These are phyloP conservation scores for Mortierella claussenii DNA, from an alignment of 192 early-diverging fungal genomes.

Conservation along the genomic window DNA sequence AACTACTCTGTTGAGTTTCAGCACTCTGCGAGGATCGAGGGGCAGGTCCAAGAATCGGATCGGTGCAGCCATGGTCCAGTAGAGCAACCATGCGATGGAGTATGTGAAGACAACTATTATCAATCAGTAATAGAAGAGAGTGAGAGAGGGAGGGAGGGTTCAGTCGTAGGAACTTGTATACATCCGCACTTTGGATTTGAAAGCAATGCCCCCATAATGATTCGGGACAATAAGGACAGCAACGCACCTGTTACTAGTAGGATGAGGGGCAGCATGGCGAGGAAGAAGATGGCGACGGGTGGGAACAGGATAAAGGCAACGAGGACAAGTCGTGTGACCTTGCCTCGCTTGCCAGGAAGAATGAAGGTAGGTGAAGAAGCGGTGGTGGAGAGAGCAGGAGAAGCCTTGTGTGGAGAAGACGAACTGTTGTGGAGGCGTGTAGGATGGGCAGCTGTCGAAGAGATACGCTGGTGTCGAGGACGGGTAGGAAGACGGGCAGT, in stretches of 20 bases:
- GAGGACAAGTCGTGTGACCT: conserved; percentile 31
- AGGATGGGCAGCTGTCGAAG: too few relatives aligned
- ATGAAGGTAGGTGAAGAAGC: background rate
- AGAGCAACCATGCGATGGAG: conserved; percentile 46
- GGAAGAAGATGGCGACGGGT: conserved; percentile 26
- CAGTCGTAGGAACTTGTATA: too few relatives aligned
- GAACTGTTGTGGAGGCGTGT: background rate
- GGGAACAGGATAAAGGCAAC: conserved; percentile 38
- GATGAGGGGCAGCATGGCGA: conserved; percentile 42
- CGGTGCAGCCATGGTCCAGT: conserved; percentile 29
- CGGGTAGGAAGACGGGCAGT: background rate
- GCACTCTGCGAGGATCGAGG: conserved; percentile 27
- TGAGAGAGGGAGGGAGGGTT: background rate
- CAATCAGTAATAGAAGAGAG: too few relatives aligned
- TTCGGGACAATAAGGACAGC: background rate
- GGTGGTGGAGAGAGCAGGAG: background rate
- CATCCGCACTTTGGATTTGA: background rate
- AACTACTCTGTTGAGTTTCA: conserved; percentile 38
- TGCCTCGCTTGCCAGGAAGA: conserved; percentile 48
- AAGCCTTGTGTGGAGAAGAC: background rate
- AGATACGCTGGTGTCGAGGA: background rate
- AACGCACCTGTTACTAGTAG: conserved; percentile 28
- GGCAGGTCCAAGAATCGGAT: conserved; percentile 11
- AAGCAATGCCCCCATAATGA: too few relatives aligned
- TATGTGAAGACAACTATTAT: conserved; percentile 37